phyloP scores from a whole-genome alignment of 2,329 filamentous ascomycete species.

The Mycocentrospora acerina region DNA sequence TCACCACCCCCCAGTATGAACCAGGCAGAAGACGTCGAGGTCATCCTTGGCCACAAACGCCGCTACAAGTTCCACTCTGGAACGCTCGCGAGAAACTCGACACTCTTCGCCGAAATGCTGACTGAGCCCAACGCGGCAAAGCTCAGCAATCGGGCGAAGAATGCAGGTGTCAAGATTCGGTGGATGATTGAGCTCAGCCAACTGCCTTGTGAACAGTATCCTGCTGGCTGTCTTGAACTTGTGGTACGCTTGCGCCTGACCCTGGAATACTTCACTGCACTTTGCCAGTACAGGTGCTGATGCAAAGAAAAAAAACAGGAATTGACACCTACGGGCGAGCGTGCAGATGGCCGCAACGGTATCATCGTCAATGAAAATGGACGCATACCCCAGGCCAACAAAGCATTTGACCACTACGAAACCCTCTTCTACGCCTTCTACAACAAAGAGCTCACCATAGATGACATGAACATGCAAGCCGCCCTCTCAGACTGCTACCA shows the following conservation, averaged over 20 bases:
- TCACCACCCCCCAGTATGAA: slow-evolving; percentile 22
- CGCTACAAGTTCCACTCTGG: slow-evolving; percentile 39
- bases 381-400: slow-evolving; percentile 24
- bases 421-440: slow-evolving; percentile 52
- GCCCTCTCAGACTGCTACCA: slow-evolving; percentile 45
- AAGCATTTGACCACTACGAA: slow-evolving; percentile 42
- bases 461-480: slow-evolving; percentile 41
- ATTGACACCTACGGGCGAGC: slow-evolving; percentile 36
- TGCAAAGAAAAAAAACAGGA: slow-evolving; percentile 31
- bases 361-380: slow-evolving; percentile 41
- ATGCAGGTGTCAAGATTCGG: slow-evolving; percentile 26
- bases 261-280: neutral
- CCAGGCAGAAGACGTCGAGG: slow-evolving; percentile 37
- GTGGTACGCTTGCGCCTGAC: slow-evolving; percentile 21
- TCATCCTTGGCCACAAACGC: slow-evolving; percentile 32
- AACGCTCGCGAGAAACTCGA: slow-evolving; percentile 35
- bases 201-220: slow-evolving; percentile 18
- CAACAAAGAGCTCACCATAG: slow-evolving; percentile 44
- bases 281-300: slow-evolving; percentile 1
- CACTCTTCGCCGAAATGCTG: slow-evolving; percentile 32
- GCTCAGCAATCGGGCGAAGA: slow-evolving; percentile 24
- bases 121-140: slow-evolving; percentile 32
- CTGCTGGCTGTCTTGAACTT: slow-evolving; percentile 25
- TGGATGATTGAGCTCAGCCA: slow-evolving; percentile 38
- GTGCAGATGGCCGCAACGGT: slow-evolving; percentile 15